Percentiles rank a stretch among this genome's conserved stretches.
Evolutionary conservation across 768 basidiomycete species (phyloP).

Genomic region (Termitomyces sp.): DNA sequence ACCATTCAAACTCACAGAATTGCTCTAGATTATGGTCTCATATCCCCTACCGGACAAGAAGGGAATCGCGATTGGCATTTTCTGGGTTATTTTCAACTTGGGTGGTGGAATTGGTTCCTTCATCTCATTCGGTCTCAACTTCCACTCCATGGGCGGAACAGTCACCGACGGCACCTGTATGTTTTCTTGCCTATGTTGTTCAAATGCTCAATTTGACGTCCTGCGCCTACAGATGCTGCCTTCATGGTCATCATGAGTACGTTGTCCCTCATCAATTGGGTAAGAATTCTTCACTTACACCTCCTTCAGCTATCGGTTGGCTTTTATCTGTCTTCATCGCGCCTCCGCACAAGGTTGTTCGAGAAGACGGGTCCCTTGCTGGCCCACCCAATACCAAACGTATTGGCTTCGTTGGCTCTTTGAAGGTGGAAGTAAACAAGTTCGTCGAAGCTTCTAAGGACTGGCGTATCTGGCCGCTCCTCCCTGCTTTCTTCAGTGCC

Average conservation of each 20-base stretch:
- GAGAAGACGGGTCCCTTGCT: constrained; percentile 21
- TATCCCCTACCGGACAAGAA: constrained; percentile 26
- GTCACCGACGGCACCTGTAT: constrained; percentile 27
- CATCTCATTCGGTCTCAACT: constrained; percentile 26
- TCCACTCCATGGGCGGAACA: constrained; percentile 23
- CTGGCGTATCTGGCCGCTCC: constrained; percentile 24
- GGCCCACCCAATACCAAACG: constrained; percentile 16
- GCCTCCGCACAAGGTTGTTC: constrained; percentile 23
- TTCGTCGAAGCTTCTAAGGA: constrained; percentile 18
- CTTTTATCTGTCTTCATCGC: constrained; percentile 18
- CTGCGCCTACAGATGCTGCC: constrained; percentile 19
- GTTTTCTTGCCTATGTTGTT: neutral
- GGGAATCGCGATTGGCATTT: constrained; percentile 23
- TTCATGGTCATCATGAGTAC: constrained; percentile 27
- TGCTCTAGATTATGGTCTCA: constrained; percentile 24
- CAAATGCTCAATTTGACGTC: neutral
- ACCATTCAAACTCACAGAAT: neutral
- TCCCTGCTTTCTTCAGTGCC: constrained; percentile 28
- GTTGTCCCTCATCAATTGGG: neutral
- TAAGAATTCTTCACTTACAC: neutral
- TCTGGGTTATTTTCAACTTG: constrained; percentile 29
- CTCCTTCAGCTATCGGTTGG: constrained; percentile 20
- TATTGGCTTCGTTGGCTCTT: constrained; percentile 12
- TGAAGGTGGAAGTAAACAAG: constrained; percentile 18
- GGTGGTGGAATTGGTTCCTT: constrained; percentile 28